phyloP scores from a whole-genome alignment of 768 basidiomycete species.

The Pulveroboletus frians region DNA sequence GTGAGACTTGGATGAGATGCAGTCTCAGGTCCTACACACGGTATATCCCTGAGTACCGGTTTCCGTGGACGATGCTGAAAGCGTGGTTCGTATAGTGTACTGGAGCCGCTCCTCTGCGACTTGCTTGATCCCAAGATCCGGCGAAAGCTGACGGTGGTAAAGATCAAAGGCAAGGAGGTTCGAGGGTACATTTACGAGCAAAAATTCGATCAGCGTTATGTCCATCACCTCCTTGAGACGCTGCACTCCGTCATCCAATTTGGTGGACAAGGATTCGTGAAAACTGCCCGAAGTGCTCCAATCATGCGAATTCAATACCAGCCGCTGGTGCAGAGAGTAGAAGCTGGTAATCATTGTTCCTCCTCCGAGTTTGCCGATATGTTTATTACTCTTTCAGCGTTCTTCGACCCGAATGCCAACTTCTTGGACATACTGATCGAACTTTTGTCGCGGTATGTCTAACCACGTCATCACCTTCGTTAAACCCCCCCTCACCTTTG shows the following conservation, averaged over 20 bases:
- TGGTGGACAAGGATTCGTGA: conserved; percentile 85
- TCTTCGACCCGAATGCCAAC: conserved; percentile 48
- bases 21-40: conserved; percentile 87
- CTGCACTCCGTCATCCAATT: conserved; percentile 75
- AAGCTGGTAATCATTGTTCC: conserved; percentile 42
- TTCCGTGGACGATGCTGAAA: not conserved
- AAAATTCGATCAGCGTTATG: conserved; percentile 71
- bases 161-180: conserved; percentile 61
- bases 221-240: conserved; percentile 70
- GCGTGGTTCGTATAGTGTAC: conserved; percentile 47
- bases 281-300: conserved; percentile 59
- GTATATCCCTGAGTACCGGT: conserved; percentile 35
- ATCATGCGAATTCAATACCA: conserved; percentile 63
- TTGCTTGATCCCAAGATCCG: conserved; percentile 67
- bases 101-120: conserved; percentile 82
- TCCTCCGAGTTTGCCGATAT: not conserved
- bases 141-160: conserved; percentile 43
- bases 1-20: conserved; percentile 97
- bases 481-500: conserved; percentile 2
- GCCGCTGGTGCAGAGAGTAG: conserved; percentile 57
- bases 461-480: conserved; percentile 13
- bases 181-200: conserved; percentile 64
- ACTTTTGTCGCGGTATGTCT: conserved; percentile 69
- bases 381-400: conserved; percentile 17
- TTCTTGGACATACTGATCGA: conserved; percentile 78